A percentile compares a stretch with the other conserved stretches of the same genome.
Evolutionary conservation across 2,329 filamentous ascomycete genomes (phyloP).

Genomic region (Thelonectria blattea): DNA sequence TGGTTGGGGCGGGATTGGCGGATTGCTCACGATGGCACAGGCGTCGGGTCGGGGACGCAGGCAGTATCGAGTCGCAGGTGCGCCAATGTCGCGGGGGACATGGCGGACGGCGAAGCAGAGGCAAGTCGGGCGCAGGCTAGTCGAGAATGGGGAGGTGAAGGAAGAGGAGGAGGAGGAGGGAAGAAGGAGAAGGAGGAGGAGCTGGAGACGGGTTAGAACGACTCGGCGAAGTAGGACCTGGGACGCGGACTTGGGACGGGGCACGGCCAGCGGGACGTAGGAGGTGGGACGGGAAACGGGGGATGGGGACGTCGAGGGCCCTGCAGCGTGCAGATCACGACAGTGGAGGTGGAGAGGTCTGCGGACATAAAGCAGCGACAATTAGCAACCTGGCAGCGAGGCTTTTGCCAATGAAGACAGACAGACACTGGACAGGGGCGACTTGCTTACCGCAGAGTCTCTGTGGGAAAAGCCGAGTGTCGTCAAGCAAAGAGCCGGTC

Average conservation of each 20-base stretch:
- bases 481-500: slow-evolving; percentile 12
- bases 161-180: slow-evolving; percentile 12
- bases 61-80: slow-evolving; percentile 35
- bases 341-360: neutral
- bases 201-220: slow-evolving; percentile 27
- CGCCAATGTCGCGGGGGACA: slow-evolving; percentile 36
- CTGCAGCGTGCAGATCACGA: slow-evolving; percentile 13
- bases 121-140: slow-evolving; percentile 12
- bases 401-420: neutral
- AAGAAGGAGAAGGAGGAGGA: slow-evolving; percentile 13
- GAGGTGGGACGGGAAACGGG: slow-evolving; percentile 28
- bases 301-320: slow-evolving; percentile 22
- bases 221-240: slow-evolving; percentile 26
- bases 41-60: slow-evolving; percentile 31
- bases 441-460: slow-evolving; percentile 2
- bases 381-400: neutral
- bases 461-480: slow-evolving; percentile 1
- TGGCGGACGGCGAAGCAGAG: slow-evolving; percentile 30
- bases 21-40: slow-evolving; percentile 29
- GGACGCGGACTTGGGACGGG: slow-evolving; percentile 30
- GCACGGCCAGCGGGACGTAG: slow-evolving; percentile 15
- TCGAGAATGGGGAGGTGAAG: slow-evolving; percentile 25
- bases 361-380: neutral
- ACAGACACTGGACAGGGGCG: neutral
- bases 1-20: slow-evolving; percentile 18